Evolutionary conservation across 148 eudicot species (phyloP).

Genomic region (Cornus suecica): DNA sequence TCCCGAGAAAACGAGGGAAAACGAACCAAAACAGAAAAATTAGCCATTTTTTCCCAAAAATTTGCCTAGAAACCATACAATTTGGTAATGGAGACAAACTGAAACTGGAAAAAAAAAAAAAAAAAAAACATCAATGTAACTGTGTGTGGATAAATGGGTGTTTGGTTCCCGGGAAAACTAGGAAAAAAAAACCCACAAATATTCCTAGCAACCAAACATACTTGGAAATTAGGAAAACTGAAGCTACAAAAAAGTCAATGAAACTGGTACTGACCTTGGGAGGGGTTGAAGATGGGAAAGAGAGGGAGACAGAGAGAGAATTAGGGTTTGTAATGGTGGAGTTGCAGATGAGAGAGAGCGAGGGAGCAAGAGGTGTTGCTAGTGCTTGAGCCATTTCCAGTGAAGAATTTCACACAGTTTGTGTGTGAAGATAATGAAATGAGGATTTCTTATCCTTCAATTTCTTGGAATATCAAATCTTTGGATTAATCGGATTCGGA

Average conservation of each 20-base stretch:
- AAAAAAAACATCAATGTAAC: not conserved
- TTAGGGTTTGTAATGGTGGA: slow-evolving; percentile 11
- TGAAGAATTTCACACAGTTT: not conserved
- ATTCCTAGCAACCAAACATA: not conserved
- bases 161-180: not conserved
- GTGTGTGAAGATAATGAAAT: too few species aligned
- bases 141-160: too few species aligned
- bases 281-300: slow-evolving; percentile 32
- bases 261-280: slow-evolving; percentile 30
- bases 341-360: slow-evolving; percentile 17
- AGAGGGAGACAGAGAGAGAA: slow-evolving; percentile 19
- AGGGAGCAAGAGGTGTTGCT: slow-evolving; percentile 15
- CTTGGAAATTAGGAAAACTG: not conserved
- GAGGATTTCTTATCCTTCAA: not conserved
- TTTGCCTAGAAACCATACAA: too few species aligned
- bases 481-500: not conserved
- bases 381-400: slow-evolving; percentile 19
- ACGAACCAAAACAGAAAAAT: too few species aligned
- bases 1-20: not conserved
- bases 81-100: too few species aligned
- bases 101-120: not conserved
- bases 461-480: not conserved
- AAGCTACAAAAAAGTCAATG: not conserved
- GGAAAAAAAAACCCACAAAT: too few species aligned
- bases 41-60: too few species aligned